phyloP scores from a whole-genome alignment of 1,284 basidiomycete genomes.

The Cryptococcus deneoformans region DNA sequence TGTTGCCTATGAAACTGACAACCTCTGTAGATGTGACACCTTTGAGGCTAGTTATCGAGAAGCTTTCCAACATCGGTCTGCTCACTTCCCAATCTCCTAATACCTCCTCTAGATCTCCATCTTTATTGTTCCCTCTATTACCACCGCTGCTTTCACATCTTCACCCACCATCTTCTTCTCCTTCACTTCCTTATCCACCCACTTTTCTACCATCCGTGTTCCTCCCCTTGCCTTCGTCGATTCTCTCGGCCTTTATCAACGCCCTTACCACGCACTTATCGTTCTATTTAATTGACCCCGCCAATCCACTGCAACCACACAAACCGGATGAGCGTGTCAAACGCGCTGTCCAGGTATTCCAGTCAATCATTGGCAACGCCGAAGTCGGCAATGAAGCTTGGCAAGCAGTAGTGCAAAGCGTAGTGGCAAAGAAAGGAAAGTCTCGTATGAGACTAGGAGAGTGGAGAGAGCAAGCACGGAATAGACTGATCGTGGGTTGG shows the following conservation, averaged over 20 bases:
- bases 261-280: slow-evolving; percentile 28
- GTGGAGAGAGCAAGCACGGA: slow-evolving; percentile 12
- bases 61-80: slow-evolving; percentile 31
- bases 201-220: slow-evolving; percentile 61
- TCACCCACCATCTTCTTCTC: slow-evolving; percentile 51
- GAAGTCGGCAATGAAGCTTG: slow-evolving; percentile 29
- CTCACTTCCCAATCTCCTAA: slow-evolving; percentile 12
- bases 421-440: slow-evolving; percentile 4
- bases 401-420: slow-evolving; percentile 21
- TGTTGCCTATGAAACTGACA: not conserved
- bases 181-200: slow-evolving; percentile 57
- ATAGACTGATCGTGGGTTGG: slow-evolving; percentile 38
- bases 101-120: slow-evolving; percentile 15
- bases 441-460: slow-evolving; percentile 1
- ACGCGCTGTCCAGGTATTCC: slow-evolving; percentile 21
- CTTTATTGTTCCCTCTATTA: slow-evolving; percentile 31
- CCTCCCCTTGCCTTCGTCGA: slow-evolving; percentile 57
- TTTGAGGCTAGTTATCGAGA: slow-evolving; percentile 24
- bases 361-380: slow-evolving; percentile 27
- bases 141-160: slow-evolving; percentile 48
- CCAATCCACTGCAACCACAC: slow-evolving; percentile 10
- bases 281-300: slow-evolving; percentile 6
- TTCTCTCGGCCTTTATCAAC: slow-evolving; percentile 24
- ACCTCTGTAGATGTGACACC: slow-evolving; percentile 8
- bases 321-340: slow-evolving; percentile 20